Conservation (phyloP, 306 rosid genomes). For the Prunus padus region DNA sequence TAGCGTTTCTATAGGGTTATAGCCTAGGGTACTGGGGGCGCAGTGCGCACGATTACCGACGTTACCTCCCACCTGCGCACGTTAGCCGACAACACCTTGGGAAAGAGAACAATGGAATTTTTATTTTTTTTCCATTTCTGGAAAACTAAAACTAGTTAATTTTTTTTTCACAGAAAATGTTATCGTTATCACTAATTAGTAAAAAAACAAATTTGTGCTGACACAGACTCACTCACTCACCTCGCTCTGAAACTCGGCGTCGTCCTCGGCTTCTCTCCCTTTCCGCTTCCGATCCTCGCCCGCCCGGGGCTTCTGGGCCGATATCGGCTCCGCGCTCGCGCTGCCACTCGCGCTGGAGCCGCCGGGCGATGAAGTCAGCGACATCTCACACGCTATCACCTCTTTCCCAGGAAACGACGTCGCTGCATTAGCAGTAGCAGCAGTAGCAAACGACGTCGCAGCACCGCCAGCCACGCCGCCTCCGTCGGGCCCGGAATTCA, state of each 20-base stretch:
- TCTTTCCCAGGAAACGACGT: constrained; percentile 27
- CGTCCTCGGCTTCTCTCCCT: constrained; percentile 43
- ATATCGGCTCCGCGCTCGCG: constrained; percentile 40
- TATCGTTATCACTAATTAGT: background rate
- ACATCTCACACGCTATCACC: constrained; percentile 36
- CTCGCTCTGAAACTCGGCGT: constrained; percentile 52
- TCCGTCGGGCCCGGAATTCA: constrained; percentile 23
- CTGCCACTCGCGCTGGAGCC: constrained; percentile 32
- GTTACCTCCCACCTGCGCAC: constrained; percentile 26
- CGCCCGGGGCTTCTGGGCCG: constrained; percentile 23
- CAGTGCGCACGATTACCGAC: constrained; percentile 28
- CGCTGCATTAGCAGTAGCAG: background rate
- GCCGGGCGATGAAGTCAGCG: constrained; percentile 56
- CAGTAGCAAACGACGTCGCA: background rate
- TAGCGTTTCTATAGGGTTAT: background rate
- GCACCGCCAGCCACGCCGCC: constrained; percentile 18
- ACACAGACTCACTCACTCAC: constrained; percentile 38
- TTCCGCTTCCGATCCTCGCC: constrained; percentile 62
- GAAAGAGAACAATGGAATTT: background rate
- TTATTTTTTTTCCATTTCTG: background rate
- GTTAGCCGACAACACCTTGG: constrained; percentile 25
- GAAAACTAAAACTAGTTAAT: background rate
- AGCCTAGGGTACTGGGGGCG: background rate
- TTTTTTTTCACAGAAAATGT: background rate
- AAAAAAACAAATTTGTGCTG: background rate